phyloP scores from a whole-genome alignment of 139 green algal genomes.

The Ettlia oleoabundans region DNA sequence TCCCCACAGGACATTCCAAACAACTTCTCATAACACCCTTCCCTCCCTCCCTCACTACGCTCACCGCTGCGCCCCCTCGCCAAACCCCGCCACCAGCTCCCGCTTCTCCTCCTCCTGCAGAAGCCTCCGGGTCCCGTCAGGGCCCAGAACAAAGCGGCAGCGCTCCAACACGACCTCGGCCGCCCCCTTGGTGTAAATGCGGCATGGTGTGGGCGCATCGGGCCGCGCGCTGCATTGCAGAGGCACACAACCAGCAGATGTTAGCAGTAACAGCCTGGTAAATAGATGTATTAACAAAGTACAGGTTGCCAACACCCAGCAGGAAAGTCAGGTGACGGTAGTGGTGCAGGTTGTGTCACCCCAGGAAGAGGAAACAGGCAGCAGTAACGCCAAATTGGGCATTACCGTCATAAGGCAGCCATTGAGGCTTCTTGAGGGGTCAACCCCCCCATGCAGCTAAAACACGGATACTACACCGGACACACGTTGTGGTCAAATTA shows the following conservation, averaged over 20 bases:
- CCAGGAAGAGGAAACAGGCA: too few relatives aligned
- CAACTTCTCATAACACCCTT: background rate
- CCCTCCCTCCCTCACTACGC: background rate
- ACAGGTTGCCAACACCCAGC: too few relatives aligned
- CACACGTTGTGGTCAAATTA: background rate
- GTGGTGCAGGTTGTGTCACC: too few relatives aligned
- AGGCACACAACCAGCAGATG: background rate
- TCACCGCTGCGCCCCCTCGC: constrained; percentile 55
- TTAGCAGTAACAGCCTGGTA: background rate
- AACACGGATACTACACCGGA: too few relatives aligned
- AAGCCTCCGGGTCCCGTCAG: constrained; percentile 35
- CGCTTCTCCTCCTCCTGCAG: constrained; percentile 48
- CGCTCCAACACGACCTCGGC: constrained; percentile 86
- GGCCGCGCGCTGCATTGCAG: background rate
- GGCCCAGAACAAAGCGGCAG: constrained; percentile 57
- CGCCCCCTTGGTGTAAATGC: constrained; percentile 88
- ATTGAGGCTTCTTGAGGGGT: too few relatives aligned
- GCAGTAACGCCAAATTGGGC: too few relatives aligned
- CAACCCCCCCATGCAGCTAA: too few relatives aligned
- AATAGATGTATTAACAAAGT: too few relatives aligned
- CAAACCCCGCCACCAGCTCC: constrained; percentile 48
- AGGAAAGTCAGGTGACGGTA: too few relatives aligned
- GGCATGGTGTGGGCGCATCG: background rate
- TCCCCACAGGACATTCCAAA: too few relatives aligned
- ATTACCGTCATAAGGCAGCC: too few relatives aligned